These are phyloP conservation scores for Penicillium sp. DNA, from an alignment of 2,329 filamentous ascomycete genomes.

Conservation along the genomic window DNA sequence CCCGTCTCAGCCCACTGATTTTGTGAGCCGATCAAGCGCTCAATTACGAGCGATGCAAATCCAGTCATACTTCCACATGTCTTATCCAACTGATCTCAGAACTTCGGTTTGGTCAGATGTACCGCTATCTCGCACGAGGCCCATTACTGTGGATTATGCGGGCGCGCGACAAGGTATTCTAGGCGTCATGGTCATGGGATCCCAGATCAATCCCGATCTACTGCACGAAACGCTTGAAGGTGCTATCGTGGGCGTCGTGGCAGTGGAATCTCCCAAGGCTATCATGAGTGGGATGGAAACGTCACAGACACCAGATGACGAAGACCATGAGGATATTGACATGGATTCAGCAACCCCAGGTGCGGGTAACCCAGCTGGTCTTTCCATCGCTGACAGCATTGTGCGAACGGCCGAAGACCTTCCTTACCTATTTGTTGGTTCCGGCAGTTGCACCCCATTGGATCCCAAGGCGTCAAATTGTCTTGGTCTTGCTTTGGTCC, in stretches of 20 bases:
- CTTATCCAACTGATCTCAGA: slow-evolving; percentile 25
- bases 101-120: slow-evolving; percentile 46
- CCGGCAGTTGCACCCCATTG: slow-evolving; percentile 43
- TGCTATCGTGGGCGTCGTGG: slow-evolving; percentile 53
- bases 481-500: slow-evolving; percentile 51
- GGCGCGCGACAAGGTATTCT: slow-evolving; percentile 46
- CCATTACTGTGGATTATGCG: slow-evolving; percentile 52
- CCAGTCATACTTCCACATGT: slow-evolving; percentile 60
- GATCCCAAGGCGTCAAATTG: slow-evolving; percentile 49
- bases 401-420: slow-evolving; percentile 47
- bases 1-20: slow-evolving; percentile 46
- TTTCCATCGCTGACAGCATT: slow-evolving; percentile 24
- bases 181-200: slow-evolving; percentile 53
- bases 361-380: not conserved
- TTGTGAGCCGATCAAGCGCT: slow-evolving; percentile 48
- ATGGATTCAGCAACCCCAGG: slow-evolving; percentile 17
- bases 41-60: slow-evolving; percentile 59
- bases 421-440: slow-evolving; percentile 51
- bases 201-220: slow-evolving; percentile 47
- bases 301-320: slow-evolving; percentile 5
- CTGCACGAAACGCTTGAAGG: slow-evolving; percentile 54
- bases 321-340: slow-evolving; percentile 16
- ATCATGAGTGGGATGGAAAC: slow-evolving; percentile 23
- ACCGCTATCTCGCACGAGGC: slow-evolving; percentile 46
- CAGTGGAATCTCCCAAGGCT: slow-evolving; percentile 43